Percentiles rank a stretch among this genome's conserved stretches.
Evolutionary conservation across 73 alveolate genomes (phyloP).

Genomic region (Halteria grandinella): DNA sequence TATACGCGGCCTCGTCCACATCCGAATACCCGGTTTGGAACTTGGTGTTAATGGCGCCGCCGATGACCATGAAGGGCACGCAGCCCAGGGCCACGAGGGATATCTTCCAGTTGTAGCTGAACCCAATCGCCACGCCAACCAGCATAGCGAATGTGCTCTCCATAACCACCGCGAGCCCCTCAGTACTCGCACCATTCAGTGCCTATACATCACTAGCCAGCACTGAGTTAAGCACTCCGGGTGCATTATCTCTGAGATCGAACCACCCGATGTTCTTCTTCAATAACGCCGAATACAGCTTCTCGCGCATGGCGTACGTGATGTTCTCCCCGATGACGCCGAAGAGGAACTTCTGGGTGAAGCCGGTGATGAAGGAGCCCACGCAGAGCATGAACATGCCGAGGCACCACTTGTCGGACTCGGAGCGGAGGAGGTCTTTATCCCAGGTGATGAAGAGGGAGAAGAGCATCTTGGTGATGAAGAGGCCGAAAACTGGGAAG

Average conservation of each 20-base stretch:
- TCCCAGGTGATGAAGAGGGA: conserved; percentile 42
- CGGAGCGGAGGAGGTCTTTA: conserved; percentile 3
- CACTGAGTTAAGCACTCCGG: conserved; percentile 58
- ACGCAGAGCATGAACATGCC: conserved; percentile 23
- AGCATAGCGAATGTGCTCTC: conserved; percentile 57
- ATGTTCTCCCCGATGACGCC: conserved; percentile 69
- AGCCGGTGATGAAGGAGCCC: conserved; percentile 10
- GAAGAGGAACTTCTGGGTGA: conserved; percentile 40
- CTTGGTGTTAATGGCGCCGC: conserved; percentile 69
- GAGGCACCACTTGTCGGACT: conserved; percentile 34
- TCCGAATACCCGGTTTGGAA: conserved; percentile 66
- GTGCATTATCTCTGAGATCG: conserved; percentile 59
- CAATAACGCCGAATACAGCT: conserved; percentile 29
- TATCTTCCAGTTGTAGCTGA: conserved; percentile 71
- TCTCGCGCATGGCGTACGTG: conserved; percentile 46
- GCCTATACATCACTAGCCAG: conserved; percentile 57
- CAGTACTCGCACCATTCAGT: conserved; percentile 67
- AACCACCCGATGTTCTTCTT: conserved; percentile 63
- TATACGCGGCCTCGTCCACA: conserved; percentile 74
- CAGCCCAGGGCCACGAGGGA: conserved; percentile 73
- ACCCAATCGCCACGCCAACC: conserved; percentile 73
- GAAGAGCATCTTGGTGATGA: conserved; percentile 46
- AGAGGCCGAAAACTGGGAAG: conserved; percentile 62
- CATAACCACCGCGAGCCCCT: conserved; percentile 44
- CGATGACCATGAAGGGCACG: conserved; percentile 71